Evolutionary conservation across 495 filamentous ascomycete species (phyloP).

Genomic region (Pseudotulostoma volvatum): DNA sequence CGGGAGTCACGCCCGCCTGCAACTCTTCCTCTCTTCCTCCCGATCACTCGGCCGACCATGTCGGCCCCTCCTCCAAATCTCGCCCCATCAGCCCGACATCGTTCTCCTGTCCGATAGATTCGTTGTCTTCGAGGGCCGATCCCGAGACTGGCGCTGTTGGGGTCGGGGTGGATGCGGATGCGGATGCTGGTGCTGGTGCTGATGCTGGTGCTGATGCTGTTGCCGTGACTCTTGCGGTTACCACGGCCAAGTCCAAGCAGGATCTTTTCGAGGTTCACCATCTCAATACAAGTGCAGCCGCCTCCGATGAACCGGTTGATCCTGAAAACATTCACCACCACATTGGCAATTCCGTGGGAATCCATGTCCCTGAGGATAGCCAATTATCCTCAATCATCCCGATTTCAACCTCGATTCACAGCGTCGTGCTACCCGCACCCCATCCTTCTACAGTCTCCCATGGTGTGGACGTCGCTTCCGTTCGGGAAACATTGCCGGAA

Average conservation of each 20-base stretch:
- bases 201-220: background rate
- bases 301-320: no score
- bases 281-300: no score
- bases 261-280: no score
- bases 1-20: conserved; percentile 1
- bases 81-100: background rate
- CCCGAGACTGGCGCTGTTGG: background rate
- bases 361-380: no score
- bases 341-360: no score
- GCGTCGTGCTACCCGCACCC: no score
- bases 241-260: no score
- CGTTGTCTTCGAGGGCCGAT: background rate
- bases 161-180: background rate
- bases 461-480: background rate
- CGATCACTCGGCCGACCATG: background rate
- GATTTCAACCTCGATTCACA: no score
- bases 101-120: background rate
- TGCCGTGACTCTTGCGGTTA: no score
- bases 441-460: background rate
- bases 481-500: conserved; percentile 2
- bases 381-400: no score
- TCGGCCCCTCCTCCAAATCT: background rate
- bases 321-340: no score
- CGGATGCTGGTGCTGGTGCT: background rate
- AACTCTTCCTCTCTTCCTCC: background rate